Evolutionary conservation across 495 filamentous ascomycete genomes (phyloP).

Genomic region (Trichoderma asperelloides): DNA sequence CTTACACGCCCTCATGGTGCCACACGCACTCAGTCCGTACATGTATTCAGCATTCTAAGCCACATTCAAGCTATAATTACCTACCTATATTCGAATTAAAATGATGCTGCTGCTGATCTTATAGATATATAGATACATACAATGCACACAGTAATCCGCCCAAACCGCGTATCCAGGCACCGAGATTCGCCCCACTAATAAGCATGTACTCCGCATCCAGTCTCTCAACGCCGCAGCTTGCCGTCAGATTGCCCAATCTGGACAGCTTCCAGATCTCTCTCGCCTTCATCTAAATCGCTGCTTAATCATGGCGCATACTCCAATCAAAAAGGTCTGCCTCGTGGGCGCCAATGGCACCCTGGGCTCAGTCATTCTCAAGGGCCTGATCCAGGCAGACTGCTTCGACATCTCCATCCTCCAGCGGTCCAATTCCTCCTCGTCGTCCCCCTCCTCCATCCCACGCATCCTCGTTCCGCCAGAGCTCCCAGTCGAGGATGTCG

Average conservation of each 20-base stretch:
- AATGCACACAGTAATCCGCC: no score
- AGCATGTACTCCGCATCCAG: not conserved
- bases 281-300: not conserved
- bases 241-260: not conserved
- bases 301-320: not conserved
- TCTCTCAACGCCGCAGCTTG: not conserved
- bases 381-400: slow-evolving; percentile 20
- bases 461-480: slow-evolving; percentile 13
- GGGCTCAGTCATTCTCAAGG: slow-evolving; percentile 25
- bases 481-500: slow-evolving; percentile 13
- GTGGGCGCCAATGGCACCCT: slow-evolving; percentile 32
- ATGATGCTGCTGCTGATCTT: no score
- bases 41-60: no score
- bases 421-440: slow-evolving; percentile 18
- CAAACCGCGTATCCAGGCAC: no score
- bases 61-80: no score
- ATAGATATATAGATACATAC: no score
- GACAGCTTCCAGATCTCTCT: not conserved
- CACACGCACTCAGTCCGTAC: no score
- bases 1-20: not conserved
- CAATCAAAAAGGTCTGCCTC: slow-evolving; percentile 18
- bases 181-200: not conserved
- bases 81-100: no score
- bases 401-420: slow-evolving; percentile 31
- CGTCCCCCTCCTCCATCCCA: slow-evolving; percentile 9